These are phyloP conservation scores for Senna tora DNA, from an alignment of 306 rosid species.

Conservation along the genomic window DNA sequence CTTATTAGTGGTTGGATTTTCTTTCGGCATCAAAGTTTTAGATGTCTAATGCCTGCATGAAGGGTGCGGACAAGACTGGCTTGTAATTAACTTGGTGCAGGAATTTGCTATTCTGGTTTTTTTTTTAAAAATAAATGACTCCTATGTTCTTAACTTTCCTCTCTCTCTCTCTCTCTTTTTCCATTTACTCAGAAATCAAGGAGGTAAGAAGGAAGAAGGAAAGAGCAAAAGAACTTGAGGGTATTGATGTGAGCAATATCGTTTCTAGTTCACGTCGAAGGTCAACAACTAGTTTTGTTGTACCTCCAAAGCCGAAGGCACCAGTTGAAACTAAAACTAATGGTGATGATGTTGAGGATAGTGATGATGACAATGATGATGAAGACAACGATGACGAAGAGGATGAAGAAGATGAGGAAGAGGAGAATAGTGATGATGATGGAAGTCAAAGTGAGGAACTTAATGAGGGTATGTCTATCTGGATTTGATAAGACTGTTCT, in stretches of 20 bases:
- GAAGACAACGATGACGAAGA: conserved; percentile 55
- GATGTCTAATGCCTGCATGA: conserved; percentile 30
- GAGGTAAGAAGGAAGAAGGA: conserved; percentile 80
- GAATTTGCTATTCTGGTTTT: conserved; percentile 23
- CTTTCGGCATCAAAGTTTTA: too few species aligned
- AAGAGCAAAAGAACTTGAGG: conserved; percentile 94
- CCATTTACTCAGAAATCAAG: conserved; percentile 73
- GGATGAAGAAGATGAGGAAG: conserved; percentile 55
- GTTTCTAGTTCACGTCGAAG: conserved; percentile 89
- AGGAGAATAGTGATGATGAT: conserved; percentile 44
- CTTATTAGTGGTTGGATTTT: too few species aligned
- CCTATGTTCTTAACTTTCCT: not conserved
- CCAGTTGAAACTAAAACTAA: conserved; percentile 70
- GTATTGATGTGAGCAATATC: conserved; percentile 89
- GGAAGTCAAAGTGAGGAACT: conserved; percentile 81
- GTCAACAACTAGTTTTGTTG: conserved; percentile 61
- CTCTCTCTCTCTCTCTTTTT: not conserved
- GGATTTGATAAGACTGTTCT: not conserved
- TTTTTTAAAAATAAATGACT: not conserved
- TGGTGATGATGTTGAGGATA: conserved; percentile 49
- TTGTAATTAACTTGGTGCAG: conserved; percentile 8
- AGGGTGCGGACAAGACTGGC: conserved; percentile 1
- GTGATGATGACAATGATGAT: conserved; percentile 48
- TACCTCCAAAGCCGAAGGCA: conserved; percentile 77
- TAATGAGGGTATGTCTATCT: conserved; percentile 59